These are phyloP conservation scores for Aquilaria agallochum DNA, from an alignment of 441 rosid genomes.

Conservation along the genomic window DNA sequence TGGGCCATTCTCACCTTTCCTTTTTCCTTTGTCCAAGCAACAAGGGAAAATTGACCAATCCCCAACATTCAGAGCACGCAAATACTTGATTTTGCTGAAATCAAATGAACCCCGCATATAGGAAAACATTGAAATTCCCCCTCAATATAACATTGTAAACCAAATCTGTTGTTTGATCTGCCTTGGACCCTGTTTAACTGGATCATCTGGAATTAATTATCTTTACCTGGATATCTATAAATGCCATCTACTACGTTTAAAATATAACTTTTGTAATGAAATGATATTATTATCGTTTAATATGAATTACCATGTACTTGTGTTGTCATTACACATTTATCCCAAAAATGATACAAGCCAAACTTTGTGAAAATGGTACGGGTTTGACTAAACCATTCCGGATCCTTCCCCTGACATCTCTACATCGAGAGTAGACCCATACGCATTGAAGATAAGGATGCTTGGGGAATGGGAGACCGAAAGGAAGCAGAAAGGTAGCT, in stretches of 20 bases:
- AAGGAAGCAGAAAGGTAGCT: slow-evolving; percentile 26
- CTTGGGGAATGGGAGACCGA: slow-evolving; percentile 42
- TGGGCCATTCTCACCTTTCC: background rate
- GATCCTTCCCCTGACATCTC: slow-evolving; percentile 6
- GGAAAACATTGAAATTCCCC: background rate
- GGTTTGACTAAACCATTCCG: background rate
- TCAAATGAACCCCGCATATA: no score
- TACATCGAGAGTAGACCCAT: slow-evolving; percentile 11
- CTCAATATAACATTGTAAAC: slow-evolving; percentile 27
- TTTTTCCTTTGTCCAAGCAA: background rate
- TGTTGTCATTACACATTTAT: no score
- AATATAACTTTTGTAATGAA: no score
- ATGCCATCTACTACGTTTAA: no score
- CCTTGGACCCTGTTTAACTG: no score
- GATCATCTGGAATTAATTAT: no score
- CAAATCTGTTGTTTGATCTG: slow-evolving; percentile 16
- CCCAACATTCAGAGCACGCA: slow-evolving; percentile 34
- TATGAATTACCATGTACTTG: no score
- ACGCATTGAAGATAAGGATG: slow-evolving; percentile 23
- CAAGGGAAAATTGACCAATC: background rate
- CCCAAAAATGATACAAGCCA: no score
- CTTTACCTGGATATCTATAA: no score
- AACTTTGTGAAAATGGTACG: no score
- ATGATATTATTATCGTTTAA: no score
- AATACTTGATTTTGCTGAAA: background rate